Evolutionary conservation across 495 filamentous ascomycete genomes (phyloP).

Genomic region (Daldinia loculata): DNA sequence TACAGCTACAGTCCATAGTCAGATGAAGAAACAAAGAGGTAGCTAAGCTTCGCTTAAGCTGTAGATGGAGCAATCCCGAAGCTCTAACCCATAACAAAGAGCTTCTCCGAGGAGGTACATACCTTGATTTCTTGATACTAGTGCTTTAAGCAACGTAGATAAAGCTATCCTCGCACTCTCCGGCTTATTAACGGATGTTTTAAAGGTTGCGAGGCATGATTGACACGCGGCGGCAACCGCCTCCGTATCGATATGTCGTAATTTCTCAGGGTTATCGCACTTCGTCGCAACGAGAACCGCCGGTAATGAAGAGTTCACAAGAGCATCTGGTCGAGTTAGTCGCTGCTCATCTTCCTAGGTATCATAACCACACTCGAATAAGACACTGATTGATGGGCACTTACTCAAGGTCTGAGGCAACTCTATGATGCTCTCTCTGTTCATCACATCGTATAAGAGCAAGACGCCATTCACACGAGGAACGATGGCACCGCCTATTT

Average conservation of each 20-base stretch:
- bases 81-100: neutral
- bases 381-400: conserved; percentile 43
- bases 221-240: conserved; percentile 67
- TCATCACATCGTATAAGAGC: conserved; percentile 85
- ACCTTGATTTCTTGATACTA: conserved; percentile 72
- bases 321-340: conserved; percentile 63
- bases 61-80: neutral
- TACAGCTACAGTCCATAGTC: conserved; percentile 26
- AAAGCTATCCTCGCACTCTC: conserved; percentile 82
- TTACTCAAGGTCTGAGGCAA: conserved; percentile 77
- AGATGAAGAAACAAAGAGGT: conserved; percentile 19
- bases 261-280: conserved; percentile 73
- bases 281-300: conserved; percentile 84
- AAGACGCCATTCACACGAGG: conserved; percentile 84
- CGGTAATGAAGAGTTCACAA: conserved; percentile 72
- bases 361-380: conserved; percentile 4
- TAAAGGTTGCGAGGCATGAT: conserved; percentile 72
- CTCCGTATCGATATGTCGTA: conserved; percentile 67
- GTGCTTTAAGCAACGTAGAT: conserved; percentile 73
- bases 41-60: neutral
- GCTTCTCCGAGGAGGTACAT: conserved; percentile 49
- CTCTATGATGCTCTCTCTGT: conserved; percentile 71
- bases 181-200: conserved; percentile 73
- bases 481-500: conserved; percentile 69
- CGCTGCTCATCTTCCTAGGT: conserved; percentile 28